Evolutionary conservation across 371 early-diverging fungal genomes (phyloP).

Genomic region (Mucor velutinosus): DNA sequence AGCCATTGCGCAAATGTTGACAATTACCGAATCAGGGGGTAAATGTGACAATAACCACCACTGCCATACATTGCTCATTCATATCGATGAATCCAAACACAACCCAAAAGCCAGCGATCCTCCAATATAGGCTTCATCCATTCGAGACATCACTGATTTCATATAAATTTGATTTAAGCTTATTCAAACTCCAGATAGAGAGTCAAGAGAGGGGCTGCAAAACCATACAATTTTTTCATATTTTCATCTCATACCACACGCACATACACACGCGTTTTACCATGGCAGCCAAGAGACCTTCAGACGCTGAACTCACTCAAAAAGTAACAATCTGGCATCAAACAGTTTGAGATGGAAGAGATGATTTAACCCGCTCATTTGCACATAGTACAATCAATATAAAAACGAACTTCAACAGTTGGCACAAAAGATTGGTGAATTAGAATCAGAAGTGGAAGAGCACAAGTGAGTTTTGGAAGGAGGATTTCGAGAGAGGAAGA

Average conservation of each 20-base stretch:
- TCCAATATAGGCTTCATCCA: neutral
- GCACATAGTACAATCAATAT: slow-evolving; percentile 71
- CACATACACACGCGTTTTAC: slow-evolving; percentile 15
- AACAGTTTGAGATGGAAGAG: neutral
- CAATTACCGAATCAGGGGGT: neutral
- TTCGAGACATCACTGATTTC: neutral
- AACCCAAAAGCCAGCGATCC: neutral
- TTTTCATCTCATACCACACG: slow-evolving; percentile 3
- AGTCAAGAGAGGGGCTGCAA: neutral
- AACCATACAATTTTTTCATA: neutral
- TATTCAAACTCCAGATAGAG: neutral
- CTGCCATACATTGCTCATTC: neutral
- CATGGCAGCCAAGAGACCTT: slow-evolving; percentile 37
- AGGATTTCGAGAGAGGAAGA: neutral
- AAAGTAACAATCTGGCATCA: slow-evolving; percentile 25
- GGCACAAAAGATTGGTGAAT: slow-evolving; percentile 91
- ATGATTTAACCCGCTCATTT: neutral
- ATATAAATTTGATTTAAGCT: neutral
- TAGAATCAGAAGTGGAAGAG: slow-evolving; percentile 93
- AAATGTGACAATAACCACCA: neutral
- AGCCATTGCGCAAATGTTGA: neutral
- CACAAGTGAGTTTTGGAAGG: slow-evolving; percentile 68
- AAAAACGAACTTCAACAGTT: slow-evolving; percentile 85
- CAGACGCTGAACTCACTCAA: slow-evolving; percentile 53
- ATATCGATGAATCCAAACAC: neutral